Evolutionary conservation across 2,329 filamentous ascomycete species (phyloP), one percentile per base, ranked within the genome.

Genomic region (Fusarium subtropicale): DNA sequence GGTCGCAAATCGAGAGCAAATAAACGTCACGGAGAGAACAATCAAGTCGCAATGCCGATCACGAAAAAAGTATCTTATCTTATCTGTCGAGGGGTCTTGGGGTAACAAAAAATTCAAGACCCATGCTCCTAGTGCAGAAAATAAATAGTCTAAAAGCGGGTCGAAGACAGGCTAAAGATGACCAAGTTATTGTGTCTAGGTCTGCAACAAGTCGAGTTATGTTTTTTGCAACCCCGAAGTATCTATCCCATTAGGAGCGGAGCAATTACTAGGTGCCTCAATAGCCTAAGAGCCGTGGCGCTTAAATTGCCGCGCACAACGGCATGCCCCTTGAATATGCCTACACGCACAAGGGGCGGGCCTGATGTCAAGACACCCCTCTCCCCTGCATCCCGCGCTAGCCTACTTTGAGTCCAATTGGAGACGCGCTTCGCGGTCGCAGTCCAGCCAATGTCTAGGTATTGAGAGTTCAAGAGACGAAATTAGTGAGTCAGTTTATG

Each of bases 371-470:
- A 57, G 42, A 54, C 69, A 73, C 66, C 59, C 46, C 36, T 39
- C 42, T 45, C 56, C 52, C 61, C 56, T 60, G 38, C 52, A 45
- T 59, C 34, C 38, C 31, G 13, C 34, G 13, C 56, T 54, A 54
- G 60, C 33, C n/a, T 30, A 34, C 34, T 26, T 34, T 39, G 7
- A 30, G 39, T 62, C 69, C 60, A 73, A 65, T 71, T 63, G 68
- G 61, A 71, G 56, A 73, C 73, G 72, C 73, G 71, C 65, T 47
- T 66, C 72, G 65, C 67, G 69, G 65, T 75, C 68, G 64, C 73
- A 72, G 47, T 52, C 52, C 60, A 45, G 51, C 28, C 55, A 53
- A 51, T 60, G 28, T 51, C 66, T 74, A 30, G 28, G 28, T 30
- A 67, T 66, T 69, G 16, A 26, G 30, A 39, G 11, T 18, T 9